Conservation (phyloP, 2,329 filamentous ascomycete genomes). For the Rugonectria rugulosa region DNA sequence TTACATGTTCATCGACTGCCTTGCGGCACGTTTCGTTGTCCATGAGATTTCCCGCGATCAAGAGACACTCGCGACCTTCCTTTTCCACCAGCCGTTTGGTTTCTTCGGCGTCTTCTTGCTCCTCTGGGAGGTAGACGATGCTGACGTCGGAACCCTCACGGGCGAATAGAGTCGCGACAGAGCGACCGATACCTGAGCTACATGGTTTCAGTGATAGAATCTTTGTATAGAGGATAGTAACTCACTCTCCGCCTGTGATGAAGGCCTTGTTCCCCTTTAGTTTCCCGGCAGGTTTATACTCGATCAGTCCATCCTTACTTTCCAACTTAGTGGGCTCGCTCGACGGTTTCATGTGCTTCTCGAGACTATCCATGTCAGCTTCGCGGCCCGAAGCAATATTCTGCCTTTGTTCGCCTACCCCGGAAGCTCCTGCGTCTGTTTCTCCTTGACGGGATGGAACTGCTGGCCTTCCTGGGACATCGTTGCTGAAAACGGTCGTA, state of each 20-base stretch:
- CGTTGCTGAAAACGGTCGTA: not conserved
- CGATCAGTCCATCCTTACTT: not conserved
- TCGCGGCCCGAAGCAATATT: not conserved
- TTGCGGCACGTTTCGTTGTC: constrained; percentile 58
- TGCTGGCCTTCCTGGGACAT: not conserved
- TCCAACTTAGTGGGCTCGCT: not conserved
- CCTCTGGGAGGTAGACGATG: constrained; percentile 63
- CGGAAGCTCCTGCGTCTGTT: not conserved
- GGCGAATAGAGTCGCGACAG: constrained; percentile 63
- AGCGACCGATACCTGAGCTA: constrained; percentile 62
- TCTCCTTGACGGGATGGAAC: not conserved
- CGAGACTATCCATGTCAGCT: not conserved
- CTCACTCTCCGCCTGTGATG: constrained; percentile 65
- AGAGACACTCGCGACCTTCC: constrained; percentile 55
- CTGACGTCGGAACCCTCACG: constrained; percentile 64
- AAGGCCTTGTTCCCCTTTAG: constrained; percentile 58
- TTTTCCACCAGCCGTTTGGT: constrained; percentile 61
- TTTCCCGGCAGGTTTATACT: constrained; percentile 45
- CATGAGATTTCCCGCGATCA: constrained; percentile 58
- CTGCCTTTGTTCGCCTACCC: not conserved
- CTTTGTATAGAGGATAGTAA: not conserved
- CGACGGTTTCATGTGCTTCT: not conserved
- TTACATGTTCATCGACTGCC: constrained; percentile 61
- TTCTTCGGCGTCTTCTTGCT: constrained; percentile 62
- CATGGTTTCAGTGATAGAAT: not conserved